Conservation (phyloP, 2,329 filamentous ascomycete species). For the Lizonia empirigonia region DNA sequence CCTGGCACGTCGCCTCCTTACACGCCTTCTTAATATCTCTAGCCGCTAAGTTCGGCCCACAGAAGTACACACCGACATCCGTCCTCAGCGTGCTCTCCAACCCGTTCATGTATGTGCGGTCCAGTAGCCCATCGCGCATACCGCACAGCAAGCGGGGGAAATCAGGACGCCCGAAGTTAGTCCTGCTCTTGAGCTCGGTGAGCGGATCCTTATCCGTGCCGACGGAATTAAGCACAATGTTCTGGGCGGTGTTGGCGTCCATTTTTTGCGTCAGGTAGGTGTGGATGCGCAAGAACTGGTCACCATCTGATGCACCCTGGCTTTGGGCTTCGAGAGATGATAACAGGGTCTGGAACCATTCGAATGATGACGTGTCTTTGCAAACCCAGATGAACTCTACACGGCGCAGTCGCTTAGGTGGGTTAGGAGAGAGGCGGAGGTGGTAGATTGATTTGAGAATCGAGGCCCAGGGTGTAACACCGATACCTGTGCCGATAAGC, state of each 20-base stretch:
- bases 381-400: constrained; percentile 99
- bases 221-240: constrained; percentile 95
- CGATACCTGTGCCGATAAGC: constrained; percentile 84
- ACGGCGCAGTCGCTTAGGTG: constrained; percentile 83
- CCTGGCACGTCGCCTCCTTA: constrained; percentile 71
- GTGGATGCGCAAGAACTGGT: constrained; percentile 95
- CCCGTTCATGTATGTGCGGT: constrained; percentile 83
- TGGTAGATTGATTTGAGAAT: constrained; percentile 99
- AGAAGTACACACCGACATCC: constrained; percentile 97
- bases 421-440: constrained; percentile 85
- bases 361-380: constrained; percentile 92
- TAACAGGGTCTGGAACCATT: constrained; percentile 97
- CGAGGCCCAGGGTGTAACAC: constrained; percentile 83
- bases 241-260: constrained; percentile 89
- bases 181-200: constrained; percentile 86
- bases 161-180: constrained; percentile 94
- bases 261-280: constrained; percentile 95
- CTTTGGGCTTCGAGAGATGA: constrained; percentile 89
- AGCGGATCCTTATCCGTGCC: constrained; percentile 86
- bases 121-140: constrained; percentile 86
- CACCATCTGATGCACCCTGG: constrained; percentile 64
- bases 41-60: constrained; percentile 81
- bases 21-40: constrained; percentile 84
- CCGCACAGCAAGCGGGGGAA: constrained; percentile 78
- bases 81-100: constrained; percentile 77